Percentiles rank a stretch among this genome's conserved stretches.
These are phyloP conservation scores for Penicillium goetzii DNA, from an alignment of 495 filamentous ascomycete genomes.

Conservation along the genomic window DNA sequence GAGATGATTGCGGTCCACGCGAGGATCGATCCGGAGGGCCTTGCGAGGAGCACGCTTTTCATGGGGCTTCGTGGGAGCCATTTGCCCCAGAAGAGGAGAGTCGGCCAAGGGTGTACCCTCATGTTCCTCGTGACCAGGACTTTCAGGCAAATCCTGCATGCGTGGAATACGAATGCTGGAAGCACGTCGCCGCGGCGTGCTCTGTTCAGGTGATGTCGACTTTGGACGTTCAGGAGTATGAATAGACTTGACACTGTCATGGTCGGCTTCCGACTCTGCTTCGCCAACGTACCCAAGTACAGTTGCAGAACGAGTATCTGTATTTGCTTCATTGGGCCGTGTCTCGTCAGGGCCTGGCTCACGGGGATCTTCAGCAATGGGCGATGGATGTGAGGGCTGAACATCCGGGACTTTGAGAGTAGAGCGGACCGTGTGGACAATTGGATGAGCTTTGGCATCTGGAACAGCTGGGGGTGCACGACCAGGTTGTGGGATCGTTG, in stretches of 20 bases:
- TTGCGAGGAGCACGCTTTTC: conserved; percentile 20
- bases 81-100: conserved; percentile 31
- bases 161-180: conserved; percentile 24
- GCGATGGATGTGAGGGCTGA: conserved; percentile 21
- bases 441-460: conserved; percentile 12
- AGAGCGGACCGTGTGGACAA: conserved; percentile 11
- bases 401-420: conserved; percentile 10
- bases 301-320: conserved; percentile 15
- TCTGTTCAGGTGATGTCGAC: conserved; percentile 21
- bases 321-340: neutral
- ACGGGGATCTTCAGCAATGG: conserved; percentile 25
- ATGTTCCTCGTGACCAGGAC: conserved; percentile 1
- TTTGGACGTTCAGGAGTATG: conserved; percentile 23
- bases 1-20: conserved; percentile 25
- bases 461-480: conserved; percentile 8
- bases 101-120: conserved; percentile 26
- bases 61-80: conserved; percentile 5
- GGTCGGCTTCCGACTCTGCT: conserved; percentile 18
- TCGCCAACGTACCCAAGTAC: conserved; percentile 15
- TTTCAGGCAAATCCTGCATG: conserved; percentile 27
- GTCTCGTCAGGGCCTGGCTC: conserved; percentile 5
- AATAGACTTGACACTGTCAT: conserved; percentile 16
- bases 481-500: conserved; percentile 34
- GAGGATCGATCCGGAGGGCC: conserved; percentile 27
- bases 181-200: conserved; percentile 20